phyloP scores from a whole-genome alignment of 495 filamentous ascomycete species.

The Neurospora sp. region DNA sequence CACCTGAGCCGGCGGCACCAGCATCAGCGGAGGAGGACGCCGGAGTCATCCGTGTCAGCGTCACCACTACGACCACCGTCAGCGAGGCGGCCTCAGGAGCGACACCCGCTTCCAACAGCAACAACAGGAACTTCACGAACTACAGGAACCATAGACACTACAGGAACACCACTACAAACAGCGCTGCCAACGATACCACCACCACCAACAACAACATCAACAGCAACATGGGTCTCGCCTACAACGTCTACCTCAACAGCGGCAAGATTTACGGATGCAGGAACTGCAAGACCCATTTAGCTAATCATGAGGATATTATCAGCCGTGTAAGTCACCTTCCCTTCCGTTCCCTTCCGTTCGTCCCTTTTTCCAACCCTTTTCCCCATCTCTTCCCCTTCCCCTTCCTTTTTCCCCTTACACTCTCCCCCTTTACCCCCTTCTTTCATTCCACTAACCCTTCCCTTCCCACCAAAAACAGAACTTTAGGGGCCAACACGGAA shows the following conservation, averaged over 20 bases:
- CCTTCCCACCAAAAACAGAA: slow-evolving; percentile 47
- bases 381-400: background rate
- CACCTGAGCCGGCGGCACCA: background rate
- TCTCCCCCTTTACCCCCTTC: background rate
- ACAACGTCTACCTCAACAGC: slow-evolving; percentile 90
- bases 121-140: background rate
- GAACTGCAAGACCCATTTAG: slow-evolving; percentile 87
- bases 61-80: background rate
- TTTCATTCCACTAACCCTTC: background rate
- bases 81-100: background rate
- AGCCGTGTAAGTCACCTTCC: slow-evolving; percentile 56
- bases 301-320: slow-evolving; percentile 92
- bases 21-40: background rate
- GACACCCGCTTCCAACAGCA: background rate
- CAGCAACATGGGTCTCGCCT: slow-evolving; percentile 75
- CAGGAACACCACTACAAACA: background rate
- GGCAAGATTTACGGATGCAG: slow-evolving; percentile 92
- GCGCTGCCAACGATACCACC: background rate
- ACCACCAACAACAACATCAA: slow-evolving; percentile 20
- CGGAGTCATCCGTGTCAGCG: background rate
- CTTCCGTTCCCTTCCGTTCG: background rate
- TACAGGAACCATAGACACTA: no score
- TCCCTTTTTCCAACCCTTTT: background rate
- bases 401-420: background rate
- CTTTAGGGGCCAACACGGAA: slow-evolving; percentile 97